Conservation (phyloP, 2,329 filamentous ascomycete species). For the Trichoderma brevicompactum region DNA sequence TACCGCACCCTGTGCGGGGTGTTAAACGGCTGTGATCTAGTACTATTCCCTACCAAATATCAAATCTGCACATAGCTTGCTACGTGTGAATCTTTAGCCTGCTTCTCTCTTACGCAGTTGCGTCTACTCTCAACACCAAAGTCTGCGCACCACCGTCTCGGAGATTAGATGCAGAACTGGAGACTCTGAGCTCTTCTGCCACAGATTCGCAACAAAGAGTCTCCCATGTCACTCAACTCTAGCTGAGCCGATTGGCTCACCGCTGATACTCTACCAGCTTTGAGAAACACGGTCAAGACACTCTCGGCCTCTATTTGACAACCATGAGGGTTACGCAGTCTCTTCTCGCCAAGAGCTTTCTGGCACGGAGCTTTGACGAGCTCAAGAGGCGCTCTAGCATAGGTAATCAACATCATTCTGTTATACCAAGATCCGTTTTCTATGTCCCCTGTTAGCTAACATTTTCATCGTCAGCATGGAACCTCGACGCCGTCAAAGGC, state of each 20-base stretch:
- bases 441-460: not conserved
- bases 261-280: not conserved
- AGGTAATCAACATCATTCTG: conserved; percentile 44
- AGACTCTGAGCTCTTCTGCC: not conserved
- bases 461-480: conserved; percentile 59
- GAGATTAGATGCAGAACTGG: not conserved
- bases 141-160: not conserved
- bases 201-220: not conserved
- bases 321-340: conserved; percentile 54
- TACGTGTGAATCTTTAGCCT: conserved; percentile 6
- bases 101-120: not conserved
- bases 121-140: conserved; percentile 5
- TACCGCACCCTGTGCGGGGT: conserved; percentile 2
- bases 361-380: conserved; percentile 63
- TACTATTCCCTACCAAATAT: not conserved
- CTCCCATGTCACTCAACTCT: conserved; percentile 34
- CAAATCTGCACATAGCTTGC: not conserved
- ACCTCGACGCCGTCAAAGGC: conserved; percentile 69
- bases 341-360: conserved; percentile 57
- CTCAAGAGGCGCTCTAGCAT: conserved; percentile 61
- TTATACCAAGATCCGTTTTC: no score
- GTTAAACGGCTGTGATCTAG: not conserved
- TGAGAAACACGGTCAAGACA: conserved; percentile 7
- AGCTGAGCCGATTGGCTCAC: conserved; percentile 41
- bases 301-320: conserved; percentile 14